Base-by-base conservation (phyloP, 208 protist species). In the Leishmania tarentolae region DNA sequence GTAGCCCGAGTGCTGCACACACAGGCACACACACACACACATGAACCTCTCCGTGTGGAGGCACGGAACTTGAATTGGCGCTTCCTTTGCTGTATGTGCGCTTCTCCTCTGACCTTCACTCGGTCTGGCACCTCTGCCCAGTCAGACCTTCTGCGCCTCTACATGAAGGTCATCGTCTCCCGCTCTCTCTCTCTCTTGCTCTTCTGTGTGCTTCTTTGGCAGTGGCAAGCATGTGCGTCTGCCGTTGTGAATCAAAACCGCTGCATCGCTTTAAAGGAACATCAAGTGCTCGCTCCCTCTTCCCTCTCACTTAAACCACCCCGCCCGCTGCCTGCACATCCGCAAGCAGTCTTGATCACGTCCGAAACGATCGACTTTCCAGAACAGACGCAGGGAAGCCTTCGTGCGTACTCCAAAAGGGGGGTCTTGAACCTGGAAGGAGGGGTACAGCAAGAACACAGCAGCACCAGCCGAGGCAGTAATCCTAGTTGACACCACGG, bases 141-240 rank as follows among this genome's bases (percentile, higher is more conserved):
- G 11, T 37, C 28, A n/a, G 31, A 21, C 59, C 11, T 66, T 31
- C n/a, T 37, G 8, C 24, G 19, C 24, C 59, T 19, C n/a, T 66
- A 40, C n/a, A 66, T 19, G 7, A 71, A 40, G 28, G 21, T 56
- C n/a, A 40, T 24, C 53, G 56, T 61, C 72, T 17, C 63, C 50
- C 59, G 59, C 46, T 68, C 50, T 17, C 72, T 75, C 53, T 42
- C 17, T 17, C 37, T 80, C 46, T 73, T 35, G 56, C 56, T 61
- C n/a, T 61, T 7, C 56, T 31, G 56, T 61, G 56, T 61, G 56
- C 42, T 61, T 17, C n/a, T 61, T 8, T 61, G 15, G 9, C 4
- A 4, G 56, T 8, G 24, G n/a, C 56, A 24, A 7, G 13, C 56
- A 61, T 61, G 56, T 37, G 59, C 19, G 2, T 13, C 59, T 31